Evolutionary conservation across 2,329 filamentous ascomycete species (phyloP), one percentile per base, ranked within the genome.

Genomic region (Nemania abortiva): DNA sequence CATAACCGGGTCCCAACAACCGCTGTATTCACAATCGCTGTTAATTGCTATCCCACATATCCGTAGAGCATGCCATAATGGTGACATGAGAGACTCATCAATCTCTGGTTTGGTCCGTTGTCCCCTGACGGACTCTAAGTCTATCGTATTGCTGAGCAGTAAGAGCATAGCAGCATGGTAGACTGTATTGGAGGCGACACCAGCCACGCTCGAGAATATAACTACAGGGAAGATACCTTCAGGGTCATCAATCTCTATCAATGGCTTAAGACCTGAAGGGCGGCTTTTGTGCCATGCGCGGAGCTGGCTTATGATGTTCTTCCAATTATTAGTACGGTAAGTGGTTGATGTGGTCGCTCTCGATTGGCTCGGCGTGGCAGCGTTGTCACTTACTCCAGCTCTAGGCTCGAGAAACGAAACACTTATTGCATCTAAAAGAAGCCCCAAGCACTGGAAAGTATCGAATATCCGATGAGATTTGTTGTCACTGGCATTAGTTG

Each of bases 11-110:
- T 71, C 72, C 71, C 71, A 74, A 31, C 70, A 73, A 11, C 29
- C 45, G 2, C 62, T 64, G 57, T 67, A 39, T 45, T 68, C 68
- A 24, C 66, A 65, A 6, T 74, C 73, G 29, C 70, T 74, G 29
- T 71, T 62, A 11, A 72, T 24, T 15, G 73, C 73, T 56, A 73
- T 73, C 13, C 72, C 72, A 37, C 72, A 74, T 29, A 74, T 60
- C 29, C 72, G 73, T 20, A 61, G 53, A 15, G 68, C 65, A 54
- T 75, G 73, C 67, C 69, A 74, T 13, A 66, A 15, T 10, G 68
- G 55, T 6, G 55, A 69, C 55, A 63, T 58, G 18, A 72, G 63
- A 20, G 20, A 18, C 3, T 5, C 34, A 13, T 61, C 58, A n/a
- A 61, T 27, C 6, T 62, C 58, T 9, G 31, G 11, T 2, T 22